Percentiles rank a stretch among this genome's conserved stretches.
These are phyloP conservation scores for Artomyces pyxidatus DNA, from an alignment of 768 basidiomycete species.

Conservation along the genomic window DNA sequence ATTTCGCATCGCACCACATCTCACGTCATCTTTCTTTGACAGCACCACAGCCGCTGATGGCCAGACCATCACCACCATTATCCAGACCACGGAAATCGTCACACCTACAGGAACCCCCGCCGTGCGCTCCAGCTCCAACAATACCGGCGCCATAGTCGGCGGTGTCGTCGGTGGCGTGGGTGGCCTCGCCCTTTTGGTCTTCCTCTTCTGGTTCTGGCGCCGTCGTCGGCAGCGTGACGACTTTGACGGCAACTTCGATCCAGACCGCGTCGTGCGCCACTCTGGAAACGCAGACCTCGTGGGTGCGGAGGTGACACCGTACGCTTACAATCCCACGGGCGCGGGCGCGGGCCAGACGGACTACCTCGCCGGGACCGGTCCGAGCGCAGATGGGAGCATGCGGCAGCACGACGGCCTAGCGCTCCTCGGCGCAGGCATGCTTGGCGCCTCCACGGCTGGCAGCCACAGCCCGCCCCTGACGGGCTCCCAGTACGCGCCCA, in stretches of 20 bases:
- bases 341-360: slow-evolving; percentile 14
- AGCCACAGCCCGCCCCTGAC: neutral
- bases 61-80: slow-evolving; percentile 5
- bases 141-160: slow-evolving; percentile 23
- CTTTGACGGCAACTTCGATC: slow-evolving; percentile 44
- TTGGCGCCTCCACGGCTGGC: slow-evolving; percentile 5
- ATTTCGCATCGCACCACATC: neutral
- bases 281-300: slow-evolving; percentile 15
- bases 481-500: neutral
- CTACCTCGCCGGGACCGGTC: neutral
- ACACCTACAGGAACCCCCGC: slow-evolving; percentile 13
- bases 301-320: slow-evolving; percentile 13
- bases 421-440: slow-evolving; percentile 18
- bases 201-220: slow-evolving; percentile 23
- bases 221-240: slow-evolving; percentile 27
- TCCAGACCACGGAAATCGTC: slow-evolving; percentile 17
- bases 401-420: slow-evolving; percentile 18
- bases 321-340: slow-evolving; percentile 18
- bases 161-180: slow-evolving; percentile 19
- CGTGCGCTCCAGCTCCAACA: slow-evolving; percentile 1
- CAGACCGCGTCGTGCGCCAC: slow-evolving; percentile 32
- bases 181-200: slow-evolving; percentile 19
- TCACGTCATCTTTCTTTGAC: neutral
- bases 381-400: slow-evolving; percentile 16
- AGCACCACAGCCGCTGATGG: slow-evolving; percentile 12